Conservation (phyloP, 305 asterid species). For the Nicotiana rustica region DNA sequence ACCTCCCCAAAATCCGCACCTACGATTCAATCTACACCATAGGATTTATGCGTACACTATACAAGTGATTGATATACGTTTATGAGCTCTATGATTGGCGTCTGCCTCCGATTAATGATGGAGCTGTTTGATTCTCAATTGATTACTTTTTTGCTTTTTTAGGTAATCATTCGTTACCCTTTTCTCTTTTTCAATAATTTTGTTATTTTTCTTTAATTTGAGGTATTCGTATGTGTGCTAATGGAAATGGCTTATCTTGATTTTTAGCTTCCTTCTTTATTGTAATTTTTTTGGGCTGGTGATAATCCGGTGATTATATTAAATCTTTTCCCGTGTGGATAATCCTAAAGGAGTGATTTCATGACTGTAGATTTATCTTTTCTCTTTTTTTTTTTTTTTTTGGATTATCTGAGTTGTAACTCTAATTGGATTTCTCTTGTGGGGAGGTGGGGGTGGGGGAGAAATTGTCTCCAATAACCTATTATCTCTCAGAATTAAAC, state of each 20-base stretch:
- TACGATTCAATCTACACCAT: slow-evolving; percentile 29
- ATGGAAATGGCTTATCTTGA: neutral
- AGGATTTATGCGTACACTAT: neutral
- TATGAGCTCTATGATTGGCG: slow-evolving; percentile 37
- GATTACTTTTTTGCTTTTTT: slow-evolving; percentile 43
- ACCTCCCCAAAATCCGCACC: slow-evolving; percentile 44
- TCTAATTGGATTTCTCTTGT: slow-evolving; percentile 7
- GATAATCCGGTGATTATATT: neutral
- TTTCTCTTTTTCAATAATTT: neutral
- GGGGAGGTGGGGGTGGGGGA: neutral
- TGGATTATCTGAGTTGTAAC: neutral
- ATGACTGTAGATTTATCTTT: neutral
- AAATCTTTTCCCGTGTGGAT: neutral
- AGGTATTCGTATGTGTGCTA: neutral
- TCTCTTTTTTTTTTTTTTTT: neutral
- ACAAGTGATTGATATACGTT: slow-evolving; percentile 26
- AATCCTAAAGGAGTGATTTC: slow-evolving; percentile 7
- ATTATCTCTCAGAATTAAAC: neutral
- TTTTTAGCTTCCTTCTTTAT: neutral
- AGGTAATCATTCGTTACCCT: slow-evolving; percentile 46
- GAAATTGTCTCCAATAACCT: neutral
- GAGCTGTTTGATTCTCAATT: slow-evolving; percentile 51
- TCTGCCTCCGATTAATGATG: slow-evolving; percentile 35
- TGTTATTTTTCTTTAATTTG: neutral
- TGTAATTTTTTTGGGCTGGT: neutral